Base-by-base conservation (phyloP, 176 grass and related monocot species). In the Sorghum bicolor region DNA sequence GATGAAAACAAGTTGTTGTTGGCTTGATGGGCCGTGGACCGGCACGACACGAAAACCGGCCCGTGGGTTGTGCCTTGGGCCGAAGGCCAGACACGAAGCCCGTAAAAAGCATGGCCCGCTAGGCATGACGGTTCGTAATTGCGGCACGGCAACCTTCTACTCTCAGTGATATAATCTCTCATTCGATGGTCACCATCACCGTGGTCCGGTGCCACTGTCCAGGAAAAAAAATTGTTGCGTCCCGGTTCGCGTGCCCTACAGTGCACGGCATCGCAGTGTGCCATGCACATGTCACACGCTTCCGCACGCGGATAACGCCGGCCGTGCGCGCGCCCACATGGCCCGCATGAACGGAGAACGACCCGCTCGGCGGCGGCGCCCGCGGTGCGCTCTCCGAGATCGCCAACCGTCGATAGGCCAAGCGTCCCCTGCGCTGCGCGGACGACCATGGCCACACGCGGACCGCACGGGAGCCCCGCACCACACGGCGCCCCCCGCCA, bases 181-280 rank as follows among this genome's bases (percentile, higher is more conserved):
- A 3, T 53, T 74, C 20, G 4, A 64, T 34, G 10, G 58, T 66
- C 58, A 29, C 41, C 41, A 6, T 66, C 58, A 29, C 41, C 41
- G 4, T 72, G 17, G 19, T 22, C 19, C 19, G 6, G 52, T 20
- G 48, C 17, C 14, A 22, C 8, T 43, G 65, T 78, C 52, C 22
- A 33, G 31, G 5, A 22, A 67, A 20, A 65, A 19, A 66, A 52
- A 22, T 5, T 0, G 28, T 65, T 32, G 28, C 16, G 31, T 34
- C 30, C 15, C 11, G 5, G n/a, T 61, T 70, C 48, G 11, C 72
- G 40, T 50, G 64, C 72, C 81, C 75, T 38, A 4, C 58, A 15
- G 33, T 11, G 37, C 61, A 84, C 68, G 87, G 68, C 81, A 39
- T 47, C 16, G 75, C 58, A 47, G 63, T n/a, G n/a, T n/a, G n/a